These are phyloP conservation scores for Viridothelium virens DNA, from an alignment of 495 filamentous ascomycete species.

Conservation along the genomic window DNA sequence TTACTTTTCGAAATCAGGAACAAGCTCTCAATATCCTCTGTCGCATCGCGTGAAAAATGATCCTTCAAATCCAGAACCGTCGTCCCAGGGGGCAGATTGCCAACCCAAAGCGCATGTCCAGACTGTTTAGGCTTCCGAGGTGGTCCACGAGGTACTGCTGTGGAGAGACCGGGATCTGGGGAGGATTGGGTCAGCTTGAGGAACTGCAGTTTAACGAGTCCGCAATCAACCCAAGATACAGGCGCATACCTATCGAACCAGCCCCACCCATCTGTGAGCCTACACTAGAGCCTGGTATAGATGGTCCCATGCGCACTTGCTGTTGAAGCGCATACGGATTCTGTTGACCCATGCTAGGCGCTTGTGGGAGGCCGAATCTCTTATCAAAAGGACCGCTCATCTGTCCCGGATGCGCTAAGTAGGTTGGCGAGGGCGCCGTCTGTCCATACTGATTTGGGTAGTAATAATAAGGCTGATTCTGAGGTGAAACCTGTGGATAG, in stretches of 20 bases:
- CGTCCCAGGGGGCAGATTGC: conserved; percentile 80
- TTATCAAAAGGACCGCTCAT: conserved; percentile 1
- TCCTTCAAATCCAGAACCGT: conserved; percentile 75
- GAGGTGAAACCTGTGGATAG: conserved; percentile 24
- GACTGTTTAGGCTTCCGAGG: conserved; percentile 88
- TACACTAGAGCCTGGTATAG: not conserved
- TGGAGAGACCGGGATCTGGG: not conserved
- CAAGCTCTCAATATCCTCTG: conserved; percentile 72
- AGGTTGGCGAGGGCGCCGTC: not conserved
- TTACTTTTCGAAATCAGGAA: conserved; percentile 97
- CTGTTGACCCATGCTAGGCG: not conserved
- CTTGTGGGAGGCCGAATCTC: not conserved
- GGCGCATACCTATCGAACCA: not conserved
- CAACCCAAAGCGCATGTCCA: conserved; percentile 93
- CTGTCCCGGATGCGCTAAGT: not conserved
- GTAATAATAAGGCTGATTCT: conserved; percentile 23
- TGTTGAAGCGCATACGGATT: conserved; percentile 1
- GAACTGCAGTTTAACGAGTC: not conserved
- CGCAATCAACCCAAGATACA: not conserved
- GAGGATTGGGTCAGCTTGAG: not conserved
- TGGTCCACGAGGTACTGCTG: conserved; percentile 59
- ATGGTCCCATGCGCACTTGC: not conserved
- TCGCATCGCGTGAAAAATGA: conserved; percentile 78
- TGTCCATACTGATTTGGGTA: conserved; percentile 19
- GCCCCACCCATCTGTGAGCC: not conserved